Evolutionary conservation across 495 filamentous ascomycete species (phyloP), one percentile per base, ranked within the genome.

Genomic region (Aspergillus leporis): DNA sequence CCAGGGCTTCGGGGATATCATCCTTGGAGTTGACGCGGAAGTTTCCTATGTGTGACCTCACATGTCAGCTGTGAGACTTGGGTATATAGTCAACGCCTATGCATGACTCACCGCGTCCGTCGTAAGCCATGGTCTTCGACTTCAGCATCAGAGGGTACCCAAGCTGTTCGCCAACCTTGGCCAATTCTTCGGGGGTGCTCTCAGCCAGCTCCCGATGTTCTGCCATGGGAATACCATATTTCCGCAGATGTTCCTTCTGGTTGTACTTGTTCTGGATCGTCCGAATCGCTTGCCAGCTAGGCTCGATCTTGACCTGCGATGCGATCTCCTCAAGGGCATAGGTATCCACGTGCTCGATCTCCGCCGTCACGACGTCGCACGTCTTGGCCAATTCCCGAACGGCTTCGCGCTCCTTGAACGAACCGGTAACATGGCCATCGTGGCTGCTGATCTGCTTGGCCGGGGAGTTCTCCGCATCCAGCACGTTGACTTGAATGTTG

Each of bases 301-400:
- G 94, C 67, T 96, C 89, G n/a, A 96, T 82, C 34, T 74, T 73
- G 40, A 79, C 74, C 54, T 82, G 70, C 43, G 89, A 76, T 14
- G 86, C 84, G 45, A 97, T 82, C 58, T 96, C 88, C 70, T 97
- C 90, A 31, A 98, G 81, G n/a, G 92, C 89, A 50, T 91, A 77
- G 45, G 93, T 96, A 64, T 98, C 87, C 55, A 98, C 92, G 78
- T 98, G 94, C 75, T 98, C 94, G 61, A 98, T 98, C 71, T 98
- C 94, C n/a, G 94, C 89, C 8, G 95, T 97, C 31, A 98, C 73
- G 14, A 96, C 83, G 69, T 96, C 91, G 63, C 89, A 94, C 7
- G 81, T 70, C 38, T 82, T 77, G 6, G 95, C 92, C 9, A 98
- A 81, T 67, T 90, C 75, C 16, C 85, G 85, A 59, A 98, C 88